Percentiles rank a stretch among this genome's conserved stretches.
Conservation (phyloP, 2,329 filamentous ascomycete genomes). For the Aspergillus terreus region DNA sequence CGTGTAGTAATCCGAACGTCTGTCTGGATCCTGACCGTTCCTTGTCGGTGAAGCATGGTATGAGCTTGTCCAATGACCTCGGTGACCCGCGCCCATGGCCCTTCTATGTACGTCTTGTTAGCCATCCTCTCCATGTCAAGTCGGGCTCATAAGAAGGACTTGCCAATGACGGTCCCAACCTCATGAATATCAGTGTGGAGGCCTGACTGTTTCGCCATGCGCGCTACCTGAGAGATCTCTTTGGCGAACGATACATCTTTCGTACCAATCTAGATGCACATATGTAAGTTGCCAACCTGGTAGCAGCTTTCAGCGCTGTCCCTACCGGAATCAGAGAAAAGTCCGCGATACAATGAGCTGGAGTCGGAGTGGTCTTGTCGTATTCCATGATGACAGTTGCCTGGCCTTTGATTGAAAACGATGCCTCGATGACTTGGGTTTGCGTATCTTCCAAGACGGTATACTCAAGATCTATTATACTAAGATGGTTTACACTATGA, state of each 20-base stretch:
- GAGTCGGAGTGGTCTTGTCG: conserved; percentile 47
- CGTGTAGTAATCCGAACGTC: conserved; percentile 77
- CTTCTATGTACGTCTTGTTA: conserved; percentile 55
- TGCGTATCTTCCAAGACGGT: neutral
- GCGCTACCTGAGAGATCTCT: conserved; percentile 81
- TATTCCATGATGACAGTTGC: conserved; percentile 8
- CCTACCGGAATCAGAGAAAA: conserved; percentile 72
- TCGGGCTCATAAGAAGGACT: conserved; percentile 19
- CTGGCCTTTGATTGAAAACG: neutral
- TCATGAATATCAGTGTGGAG: conserved; percentile 81
- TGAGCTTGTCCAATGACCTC: conserved; percentile 74
- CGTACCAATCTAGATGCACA: conserved; percentile 59
- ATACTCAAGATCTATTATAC: neutral
- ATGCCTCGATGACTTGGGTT: neutral
- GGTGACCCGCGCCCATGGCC: conserved; percentile 82
- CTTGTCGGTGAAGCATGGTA: conserved; percentile 65
- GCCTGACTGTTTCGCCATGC: conserved; percentile 70
- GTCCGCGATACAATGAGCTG: conserved; percentile 71
- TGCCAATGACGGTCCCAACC: conserved; percentile 82
- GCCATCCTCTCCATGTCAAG: neutral
- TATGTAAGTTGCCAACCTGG: neutral
- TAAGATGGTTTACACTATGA: neutral
- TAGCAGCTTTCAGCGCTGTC: neutral
- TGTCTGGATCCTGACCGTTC: conserved; percentile 75
- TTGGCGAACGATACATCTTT: conserved; percentile 66